phyloP scores from a whole-genome alignment of 352 stramenopile genomes.

The Pythium vanterpoolii region DNA sequence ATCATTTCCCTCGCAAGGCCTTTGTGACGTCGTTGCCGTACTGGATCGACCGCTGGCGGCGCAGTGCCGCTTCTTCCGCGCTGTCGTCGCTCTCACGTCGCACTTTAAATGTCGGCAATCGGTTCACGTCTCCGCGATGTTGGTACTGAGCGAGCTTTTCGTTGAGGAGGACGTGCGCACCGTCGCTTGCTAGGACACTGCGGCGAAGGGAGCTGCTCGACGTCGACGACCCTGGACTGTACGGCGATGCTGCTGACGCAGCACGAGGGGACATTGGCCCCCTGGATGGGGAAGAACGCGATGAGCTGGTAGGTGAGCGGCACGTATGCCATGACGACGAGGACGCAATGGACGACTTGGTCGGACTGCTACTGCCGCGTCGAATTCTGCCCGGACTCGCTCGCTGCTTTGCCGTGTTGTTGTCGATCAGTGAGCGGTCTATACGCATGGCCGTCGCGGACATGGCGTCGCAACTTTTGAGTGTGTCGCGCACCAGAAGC shows the following conservation, averaged over 20 bases:
- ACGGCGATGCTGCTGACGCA: neutral
- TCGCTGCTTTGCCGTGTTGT: conserved; percentile 5
- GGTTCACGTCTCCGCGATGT: conserved; percentile 30
- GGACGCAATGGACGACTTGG: neutral
- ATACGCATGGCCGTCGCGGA: no score
- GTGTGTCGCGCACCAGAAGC: conserved; percentile 24
- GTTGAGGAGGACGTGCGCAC: conserved; percentile 48
- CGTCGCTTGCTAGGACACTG: conserved; percentile 50
- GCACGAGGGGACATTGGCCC: neutral
- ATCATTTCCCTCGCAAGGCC: neutral
- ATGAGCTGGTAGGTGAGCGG: neutral
- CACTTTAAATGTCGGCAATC: conserved; percentile 37
- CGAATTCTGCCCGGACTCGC: neutral
- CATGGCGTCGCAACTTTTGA: conserved; percentile 18
- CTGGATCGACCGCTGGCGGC: conserved; percentile 26
- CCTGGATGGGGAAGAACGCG: neutral
- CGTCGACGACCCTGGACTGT: conserved; percentile 5
- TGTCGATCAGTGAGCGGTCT: neutral
- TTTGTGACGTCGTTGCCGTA: conserved; percentile 16
- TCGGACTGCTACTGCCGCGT: neutral
- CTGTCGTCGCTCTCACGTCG: conserved; percentile 28
- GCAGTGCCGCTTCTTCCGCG: conserved; percentile 31
- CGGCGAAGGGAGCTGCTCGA: conserved; percentile 19
- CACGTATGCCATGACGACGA: neutral
- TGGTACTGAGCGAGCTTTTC: conserved; percentile 43